phyloP scores from a whole-genome alignment of 441 rosid genomes.

The Pelargonium cotyledonis region DNA sequence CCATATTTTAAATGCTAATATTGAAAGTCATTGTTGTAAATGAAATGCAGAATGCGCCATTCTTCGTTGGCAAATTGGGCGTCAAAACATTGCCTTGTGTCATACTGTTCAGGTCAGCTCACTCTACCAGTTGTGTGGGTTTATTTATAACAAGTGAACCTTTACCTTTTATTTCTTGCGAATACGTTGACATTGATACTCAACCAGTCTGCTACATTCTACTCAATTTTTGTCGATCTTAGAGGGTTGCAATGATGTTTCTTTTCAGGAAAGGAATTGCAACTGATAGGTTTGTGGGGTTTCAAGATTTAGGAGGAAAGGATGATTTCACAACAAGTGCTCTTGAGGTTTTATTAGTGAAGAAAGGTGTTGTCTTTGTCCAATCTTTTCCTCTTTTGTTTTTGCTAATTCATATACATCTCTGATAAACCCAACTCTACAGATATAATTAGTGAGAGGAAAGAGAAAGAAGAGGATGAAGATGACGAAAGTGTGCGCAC shows the following conservation, averaged over 20 bases:
- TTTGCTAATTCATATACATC: too few species aligned
- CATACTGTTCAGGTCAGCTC: conserved; percentile 62
- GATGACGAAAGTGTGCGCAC: conserved; percentile 42
- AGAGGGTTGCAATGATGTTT: neutral
- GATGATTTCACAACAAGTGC: conserved; percentile 60
- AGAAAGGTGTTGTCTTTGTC: conserved; percentile 42
- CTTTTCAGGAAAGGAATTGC: conserved; percentile 62
- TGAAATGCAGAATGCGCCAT: conserved; percentile 79
- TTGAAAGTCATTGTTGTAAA: conserved; percentile 12
- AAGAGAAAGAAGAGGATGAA: conserved; percentile 46
- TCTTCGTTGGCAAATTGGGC: conserved; percentile 80
- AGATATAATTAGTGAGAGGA: conserved; percentile 72
- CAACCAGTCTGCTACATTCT: too few species aligned
- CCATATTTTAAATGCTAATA: neutral
- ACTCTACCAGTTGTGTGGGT: too few species aligned
- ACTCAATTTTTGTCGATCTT: too few species aligned
- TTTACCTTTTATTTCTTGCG: too few species aligned
- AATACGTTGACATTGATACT: too few species aligned
- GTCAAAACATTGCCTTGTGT: conserved; percentile 87
- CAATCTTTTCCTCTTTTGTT: neutral
- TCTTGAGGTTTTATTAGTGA: conserved; percentile 51
- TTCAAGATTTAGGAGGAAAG: conserved; percentile 78
- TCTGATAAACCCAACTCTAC: conserved; percentile 2
- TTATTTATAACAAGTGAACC: too few species aligned
- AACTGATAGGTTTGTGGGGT: conserved; percentile 66